Base-by-base conservation (phyloP, 148 eudicot species). In the Camellia lanceoleosa region DNA sequence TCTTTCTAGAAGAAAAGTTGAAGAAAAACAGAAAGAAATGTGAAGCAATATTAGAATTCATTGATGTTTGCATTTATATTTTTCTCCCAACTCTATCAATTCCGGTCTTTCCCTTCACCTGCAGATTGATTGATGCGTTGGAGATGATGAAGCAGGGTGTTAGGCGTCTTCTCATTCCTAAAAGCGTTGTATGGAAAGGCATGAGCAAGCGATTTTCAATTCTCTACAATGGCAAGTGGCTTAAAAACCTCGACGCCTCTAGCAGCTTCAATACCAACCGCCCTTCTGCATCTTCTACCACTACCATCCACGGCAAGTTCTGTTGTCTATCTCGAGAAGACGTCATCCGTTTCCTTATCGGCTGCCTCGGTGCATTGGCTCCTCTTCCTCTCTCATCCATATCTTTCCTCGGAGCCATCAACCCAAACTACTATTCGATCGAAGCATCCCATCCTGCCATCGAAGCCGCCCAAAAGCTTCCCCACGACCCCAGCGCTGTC, bases 111-210 rank as follows among this genome's bases (percentile, higher is more conserved):
- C 65, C 18, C 2, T 74, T 71, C 5, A 7, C 78, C 51, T 83
- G 56, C 81, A 83, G 99, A 85, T 87, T 96, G 89, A 91, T 96
- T 92, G 99, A 96, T 82, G 99, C 98, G 5, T 73, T 96, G 76
- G 98, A 93, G 88, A 91, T 96, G 88, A 93, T 96, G 97, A 96
- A 93, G 89, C 95, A 92, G 73, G 99, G 99, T 2, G 99, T 92
- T 74, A 91, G 84, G 87, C 93, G 98, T 75, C 92, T 96, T 77
- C 87, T 96, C 55, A 94, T 96, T 65, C 92, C 95, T 8, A 93
- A 96, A 83, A 88, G 98, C 64, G 80, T 82, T 54, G 88, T 83
- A 15, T 96, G 98, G 98, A 91, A 87, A 84, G 92, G 97, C 44
- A 89, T 93, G 83, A 96, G 99, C 92, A 96, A 92, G 85, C 89